Conservation (phyloP, 208 protist species). For the Herpetomonas samuelpessoai region DNA sequence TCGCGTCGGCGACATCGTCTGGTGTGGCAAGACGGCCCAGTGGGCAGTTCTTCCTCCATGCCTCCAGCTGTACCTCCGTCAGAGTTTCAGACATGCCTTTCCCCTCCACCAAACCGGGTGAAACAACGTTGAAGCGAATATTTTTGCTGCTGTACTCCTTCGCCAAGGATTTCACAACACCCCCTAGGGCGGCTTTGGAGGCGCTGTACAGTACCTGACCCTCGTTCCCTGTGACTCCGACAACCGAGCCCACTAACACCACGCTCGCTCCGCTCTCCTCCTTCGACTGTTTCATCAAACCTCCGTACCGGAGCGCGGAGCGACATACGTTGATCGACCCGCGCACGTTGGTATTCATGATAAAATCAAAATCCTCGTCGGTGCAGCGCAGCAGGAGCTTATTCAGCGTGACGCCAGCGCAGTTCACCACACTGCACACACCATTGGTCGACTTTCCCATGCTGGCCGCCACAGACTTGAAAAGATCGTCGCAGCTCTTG, state of each 20-base stretch:
- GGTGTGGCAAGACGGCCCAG: constrained; percentile 67
- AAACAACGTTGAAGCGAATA: constrained; percentile 91
- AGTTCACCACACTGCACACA: constrained; percentile 76
- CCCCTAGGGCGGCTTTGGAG: constrained; percentile 87
- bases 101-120: constrained; percentile 86
- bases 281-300: constrained; percentile 34
- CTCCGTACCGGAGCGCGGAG: constrained; percentile 72
- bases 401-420: constrained; percentile 73
- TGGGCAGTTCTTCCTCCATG: constrained; percentile 48
- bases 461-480: constrained; percentile 34
- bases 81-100: constrained; percentile 72
- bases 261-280: constrained; percentile 43
- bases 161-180: constrained; percentile 77
- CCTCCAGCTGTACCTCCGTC: constrained; percentile 43
- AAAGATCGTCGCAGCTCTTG: constrained; percentile 53
- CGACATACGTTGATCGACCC: constrained; percentile 71
- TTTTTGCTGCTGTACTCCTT: constrained; percentile 80
- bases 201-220: constrained; percentile 91
- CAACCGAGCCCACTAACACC: constrained; percentile 80
- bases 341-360: constrained; percentile 80
- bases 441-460: constrained; percentile 23
- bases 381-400: constrained; percentile 70
- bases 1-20: constrained; percentile 77
- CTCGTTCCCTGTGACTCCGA: constrained; percentile 68
- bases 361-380: constrained; percentile 55